A percentile compares a stretch with the other conserved stretches of the same genome.
Evolutionary conservation across 495 filamentous ascomycete genomes (phyloP).

Genomic region (Penicillium pulvis): DNA sequence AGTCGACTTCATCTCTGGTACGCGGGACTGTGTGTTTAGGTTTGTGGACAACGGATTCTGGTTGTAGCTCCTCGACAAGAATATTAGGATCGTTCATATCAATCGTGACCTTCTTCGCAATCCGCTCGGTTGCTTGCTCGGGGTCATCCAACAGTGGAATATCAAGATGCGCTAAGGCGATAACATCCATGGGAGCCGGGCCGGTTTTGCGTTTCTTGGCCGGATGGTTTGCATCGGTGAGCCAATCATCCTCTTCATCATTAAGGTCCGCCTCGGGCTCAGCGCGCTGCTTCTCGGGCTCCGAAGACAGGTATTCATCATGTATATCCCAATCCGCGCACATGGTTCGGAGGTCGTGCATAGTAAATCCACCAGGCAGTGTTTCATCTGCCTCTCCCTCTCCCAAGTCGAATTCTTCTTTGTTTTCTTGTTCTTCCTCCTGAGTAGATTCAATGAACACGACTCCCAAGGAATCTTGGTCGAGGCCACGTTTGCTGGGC

Average conservation of each 20-base stretch:
- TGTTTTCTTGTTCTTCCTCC: slow-evolving; percentile 57
- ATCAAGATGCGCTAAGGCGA: slow-evolving; percentile 48
- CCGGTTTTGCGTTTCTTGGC: slow-evolving; percentile 55
- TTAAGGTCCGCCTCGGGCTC: slow-evolving; percentile 22
- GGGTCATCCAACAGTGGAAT: slow-evolving; percentile 62
- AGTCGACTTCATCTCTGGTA: slow-evolving; percentile 42
- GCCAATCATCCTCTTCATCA: slow-evolving; percentile 56
- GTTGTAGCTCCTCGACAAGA: slow-evolving; percentile 67
- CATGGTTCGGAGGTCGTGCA: slow-evolving; percentile 74
- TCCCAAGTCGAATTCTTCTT: slow-evolving; percentile 57
- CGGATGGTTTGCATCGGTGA: slow-evolving; percentile 46
- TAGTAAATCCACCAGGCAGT: slow-evolving; percentile 62
- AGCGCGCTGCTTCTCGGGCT: slow-evolving; percentile 29
- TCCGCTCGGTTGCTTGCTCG: slow-evolving; percentile 59
- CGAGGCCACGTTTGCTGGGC: slow-evolving; percentile 53
- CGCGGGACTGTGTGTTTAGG: slow-evolving; percentile 37
- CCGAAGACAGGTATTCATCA: slow-evolving; percentile 41
- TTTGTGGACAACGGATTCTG: slow-evolving; percentile 49
- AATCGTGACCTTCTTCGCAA: slow-evolving; percentile 76
- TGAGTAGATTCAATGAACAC: slow-evolving; percentile 58
- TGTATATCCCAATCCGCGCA: slow-evolving; percentile 81
- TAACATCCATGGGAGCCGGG: slow-evolving; percentile 38
- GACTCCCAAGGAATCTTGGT: slow-evolving; percentile 59
- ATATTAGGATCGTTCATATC: slow-evolving; percentile 90
- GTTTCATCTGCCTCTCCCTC: slow-evolving; percentile 54